These are phyloP conservation scores for Psilocybe sp. DNA, from an alignment of 768 basidiomycete species.

Conservation along the genomic window DNA sequence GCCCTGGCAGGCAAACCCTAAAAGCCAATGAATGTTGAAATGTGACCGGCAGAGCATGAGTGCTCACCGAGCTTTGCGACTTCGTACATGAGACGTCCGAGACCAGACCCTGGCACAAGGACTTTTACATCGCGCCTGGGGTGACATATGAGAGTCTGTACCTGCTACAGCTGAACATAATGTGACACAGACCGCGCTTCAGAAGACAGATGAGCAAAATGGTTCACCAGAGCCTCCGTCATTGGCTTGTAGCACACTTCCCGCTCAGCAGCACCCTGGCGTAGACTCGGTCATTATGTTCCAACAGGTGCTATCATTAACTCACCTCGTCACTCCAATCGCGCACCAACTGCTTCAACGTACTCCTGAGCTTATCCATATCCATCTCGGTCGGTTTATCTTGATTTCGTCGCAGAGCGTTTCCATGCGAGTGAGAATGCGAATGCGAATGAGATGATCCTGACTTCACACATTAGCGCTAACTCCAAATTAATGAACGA, in stretches of 20 bases:
- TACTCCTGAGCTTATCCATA: slow-evolving; percentile 90
- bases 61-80: slow-evolving; percentile 70
- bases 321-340: slow-evolving; percentile 88
- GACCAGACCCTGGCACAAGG: slow-evolving; percentile 86
- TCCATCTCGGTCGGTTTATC: slow-evolving; percentile 67
- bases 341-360: slow-evolving; percentile 87
- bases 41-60: slow-evolving; percentile 9
- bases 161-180: neutral
- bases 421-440: slow-evolving; percentile 11
- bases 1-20: slow-evolving; percentile 88
- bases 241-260: slow-evolving; percentile 81
- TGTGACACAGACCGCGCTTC: slow-evolving; percentile 47
- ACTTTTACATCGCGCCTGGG: slow-evolving; percentile 59
- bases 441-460: slow-evolving; percentile 13
- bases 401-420: slow-evolving; percentile 15
- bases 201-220: slow-evolving; percentile 55
- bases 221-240: slow-evolving; percentile 63
- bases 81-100: slow-evolving; percentile 87
- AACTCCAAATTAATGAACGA: neutral
- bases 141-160: slow-evolving; percentile 4
- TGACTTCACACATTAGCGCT: neutral
- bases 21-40: slow-evolving; percentile 1
- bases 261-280: slow-evolving; percentile 72
- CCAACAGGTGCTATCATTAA: neutral
- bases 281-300: neutral